These are phyloP conservation scores for Orbilia oligospora DNA, from an alignment of 2,329 filamentous ascomycete genomes.

Conservation along the genomic window DNA sequence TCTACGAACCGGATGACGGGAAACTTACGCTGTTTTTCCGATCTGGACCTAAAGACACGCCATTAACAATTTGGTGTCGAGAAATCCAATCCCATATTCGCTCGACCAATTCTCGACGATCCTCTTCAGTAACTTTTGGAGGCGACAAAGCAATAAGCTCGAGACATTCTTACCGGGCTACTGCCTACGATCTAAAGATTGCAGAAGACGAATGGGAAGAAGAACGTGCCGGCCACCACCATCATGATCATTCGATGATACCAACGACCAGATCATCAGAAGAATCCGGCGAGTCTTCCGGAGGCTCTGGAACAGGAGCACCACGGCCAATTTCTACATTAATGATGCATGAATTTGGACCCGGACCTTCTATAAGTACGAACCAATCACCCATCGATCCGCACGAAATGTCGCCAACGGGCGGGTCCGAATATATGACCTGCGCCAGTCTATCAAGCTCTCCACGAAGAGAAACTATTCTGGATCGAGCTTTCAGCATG, in stretches of 20 bases:
- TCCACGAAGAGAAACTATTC: conserved; percentile 55
- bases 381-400: conserved; percentile 55
- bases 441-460: conserved; percentile 53
- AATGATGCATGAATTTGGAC: conserved; percentile 56
- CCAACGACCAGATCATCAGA: conserved; percentile 53
- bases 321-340: conserved; percentile 55
- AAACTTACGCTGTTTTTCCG: conserved; percentile 60
- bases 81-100: conserved; percentile 59
- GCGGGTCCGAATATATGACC: conserved; percentile 52
- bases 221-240: conserved; percentile 22
- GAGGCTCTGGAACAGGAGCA: conserved; percentile 35
- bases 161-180: conserved; percentile 32
- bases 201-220: conserved; percentile 60
- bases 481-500: conserved; percentile 60
- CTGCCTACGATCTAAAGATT: conserved; percentile 48
- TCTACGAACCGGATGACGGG: conserved; percentile 53
- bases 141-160: conserved; percentile 38
- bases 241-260: conserved; percentile 9
- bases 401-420: conserved; percentile 42
- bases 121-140: conserved; percentile 55
- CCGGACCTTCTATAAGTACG: conserved; percentile 18
- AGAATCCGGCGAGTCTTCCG: conserved; percentile 49
- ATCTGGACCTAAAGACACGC: conserved; percentile 47
- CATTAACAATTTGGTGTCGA: conserved; percentile 56
- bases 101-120: conserved; percentile 43